phyloP scores from a whole-genome alignment of 148 eudicot genomes.

The Simmondsia chinensis region DNA sequence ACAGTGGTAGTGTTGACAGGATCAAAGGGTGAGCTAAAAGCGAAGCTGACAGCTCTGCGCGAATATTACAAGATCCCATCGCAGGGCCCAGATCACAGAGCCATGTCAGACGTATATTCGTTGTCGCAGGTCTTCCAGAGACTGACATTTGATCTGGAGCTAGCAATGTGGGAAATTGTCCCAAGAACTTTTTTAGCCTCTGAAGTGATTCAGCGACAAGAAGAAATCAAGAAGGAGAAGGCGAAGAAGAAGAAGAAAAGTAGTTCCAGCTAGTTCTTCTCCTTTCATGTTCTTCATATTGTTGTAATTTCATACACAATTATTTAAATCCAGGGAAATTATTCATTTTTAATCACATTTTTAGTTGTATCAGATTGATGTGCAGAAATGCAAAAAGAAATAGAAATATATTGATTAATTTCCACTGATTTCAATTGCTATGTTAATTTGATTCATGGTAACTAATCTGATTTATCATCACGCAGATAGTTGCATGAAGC shows the following conservation, averaged over 20 bases:
- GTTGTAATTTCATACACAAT: no score
- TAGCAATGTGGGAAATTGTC: constrained; percentile 36
- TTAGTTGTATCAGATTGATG: no score
- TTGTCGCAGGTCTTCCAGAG: constrained; percentile 48
- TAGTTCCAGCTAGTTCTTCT: constrained; percentile 23
- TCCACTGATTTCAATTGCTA: no score
- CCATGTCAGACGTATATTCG: constrained; percentile 56
- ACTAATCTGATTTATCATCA: no score
- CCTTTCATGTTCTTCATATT: constrained; percentile 2
- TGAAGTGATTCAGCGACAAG: constrained; percentile 13
- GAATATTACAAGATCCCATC: constrained; percentile 39
- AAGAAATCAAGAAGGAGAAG: constrained; percentile 52
- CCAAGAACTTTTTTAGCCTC: constrained; percentile 36
- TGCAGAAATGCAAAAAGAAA: no score
- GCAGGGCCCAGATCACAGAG: constrained; percentile 70
- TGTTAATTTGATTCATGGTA: no score
- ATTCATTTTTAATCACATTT: no score
- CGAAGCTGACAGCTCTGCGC: constrained; percentile 37
- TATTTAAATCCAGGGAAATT: no score
- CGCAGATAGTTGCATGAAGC: no score
- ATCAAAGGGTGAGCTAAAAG: constrained; percentile 17
- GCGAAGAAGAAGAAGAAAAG: constrained; percentile 41
- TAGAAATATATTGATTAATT: no score
- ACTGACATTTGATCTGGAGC: constrained; percentile 50
- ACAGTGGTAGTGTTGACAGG: constrained; percentile 22